These are phyloP conservation scores for Pyricularia pennisetigena DNA, from an alignment of 2,329 filamentous ascomycete genomes.

Conservation along the genomic window DNA sequence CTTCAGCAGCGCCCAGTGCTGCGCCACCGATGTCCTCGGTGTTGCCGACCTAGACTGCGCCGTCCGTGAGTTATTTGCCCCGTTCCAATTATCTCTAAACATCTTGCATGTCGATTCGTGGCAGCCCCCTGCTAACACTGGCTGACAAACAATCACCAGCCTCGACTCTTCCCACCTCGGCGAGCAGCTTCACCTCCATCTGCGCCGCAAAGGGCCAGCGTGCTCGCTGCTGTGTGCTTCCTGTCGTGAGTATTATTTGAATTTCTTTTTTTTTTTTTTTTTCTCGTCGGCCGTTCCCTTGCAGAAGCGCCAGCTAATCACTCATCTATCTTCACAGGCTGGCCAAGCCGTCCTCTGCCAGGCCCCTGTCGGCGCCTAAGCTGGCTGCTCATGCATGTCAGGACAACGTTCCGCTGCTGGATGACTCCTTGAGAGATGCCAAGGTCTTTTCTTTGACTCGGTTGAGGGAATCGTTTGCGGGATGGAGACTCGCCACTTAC, in stretches of 20 bases:
- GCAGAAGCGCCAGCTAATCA: not conserved
- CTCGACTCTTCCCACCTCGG: slow-evolving; percentile 11
- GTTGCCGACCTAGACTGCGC: slow-evolving; percentile 47
- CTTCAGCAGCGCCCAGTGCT: slow-evolving; percentile 41
- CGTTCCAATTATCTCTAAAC: not conserved
- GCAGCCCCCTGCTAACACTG: not conserved
- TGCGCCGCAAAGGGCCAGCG: slow-evolving; percentile 40
- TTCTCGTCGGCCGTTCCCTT: not conserved
- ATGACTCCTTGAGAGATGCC: not conserved
- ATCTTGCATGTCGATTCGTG: not conserved
- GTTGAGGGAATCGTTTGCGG: not conserved
- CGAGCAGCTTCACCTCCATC: slow-evolving; percentile 19
- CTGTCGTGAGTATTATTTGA: slow-evolving; percentile 24
- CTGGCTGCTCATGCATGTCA: not conserved
- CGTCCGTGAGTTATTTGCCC: slow-evolving; percentile 31
- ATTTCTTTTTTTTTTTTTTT: too few relatives aligned
- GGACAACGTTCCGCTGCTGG: not conserved
- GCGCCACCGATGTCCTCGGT: slow-evolving; percentile 50
- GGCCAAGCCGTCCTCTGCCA: slow-evolving; percentile 23
- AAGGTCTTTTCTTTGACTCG: not conserved
- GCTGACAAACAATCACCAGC: slow-evolving; percentile 6
- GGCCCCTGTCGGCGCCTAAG: slow-evolving; percentile 16
- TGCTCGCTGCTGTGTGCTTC: slow-evolving; percentile 48
- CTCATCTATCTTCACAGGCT: slow-evolving; percentile 9
- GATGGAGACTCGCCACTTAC: too few relatives aligned